Conservation (phyloP, 2,329 filamentous ascomycete species). For the Talaromyces sp. region DNA sequence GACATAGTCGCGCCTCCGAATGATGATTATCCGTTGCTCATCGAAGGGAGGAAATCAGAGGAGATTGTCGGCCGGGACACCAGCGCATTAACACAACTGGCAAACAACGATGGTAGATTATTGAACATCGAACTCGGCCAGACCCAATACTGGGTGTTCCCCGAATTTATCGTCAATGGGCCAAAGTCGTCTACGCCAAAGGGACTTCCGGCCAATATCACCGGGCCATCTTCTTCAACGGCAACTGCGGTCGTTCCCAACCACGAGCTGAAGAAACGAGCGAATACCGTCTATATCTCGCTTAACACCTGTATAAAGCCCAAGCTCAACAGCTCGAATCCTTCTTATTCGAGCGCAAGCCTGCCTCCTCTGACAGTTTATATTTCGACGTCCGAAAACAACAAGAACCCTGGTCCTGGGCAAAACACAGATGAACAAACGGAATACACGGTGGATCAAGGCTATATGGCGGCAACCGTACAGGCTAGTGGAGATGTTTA, state of each 20-base stretch:
- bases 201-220: slow-evolving; percentile 24
- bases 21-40: slow-evolving; percentile 43
- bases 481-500: slow-evolving; percentile 62
- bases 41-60: slow-evolving; percentile 16
- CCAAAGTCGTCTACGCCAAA: slow-evolving; percentile 29
- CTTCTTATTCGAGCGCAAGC: slow-evolving; percentile 25
- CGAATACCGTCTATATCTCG: slow-evolving; percentile 64
- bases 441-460: slow-evolving; percentile 54
- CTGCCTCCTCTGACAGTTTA: slow-evolving; percentile 74
- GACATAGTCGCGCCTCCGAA: slow-evolving; percentile 31
- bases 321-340: slow-evolving; percentile 44
- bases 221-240: slow-evolving; percentile 9
- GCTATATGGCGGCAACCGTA: slow-evolving; percentile 61
- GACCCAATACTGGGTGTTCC: slow-evolving; percentile 60
- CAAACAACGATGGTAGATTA: slow-evolving; percentile 59
- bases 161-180: slow-evolving; percentile 49
- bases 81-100: slow-evolving; percentile 37
- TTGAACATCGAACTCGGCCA: slow-evolving; percentile 59
- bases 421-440: slow-evolving; percentile 36
- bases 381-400: slow-evolving; percentile 60
- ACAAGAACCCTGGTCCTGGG: slow-evolving; percentile 62
- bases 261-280: slow-evolving; percentile 13
- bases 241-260: slow-evolving; percentile 14
- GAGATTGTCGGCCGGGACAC: slow-evolving; percentile 21
- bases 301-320: slow-evolving; percentile 84